These are phyloP conservation scores for Lasiosphaeria miniovina DNA, from an alignment of 495 filamentous ascomycete species.

Conservation along the genomic window DNA sequence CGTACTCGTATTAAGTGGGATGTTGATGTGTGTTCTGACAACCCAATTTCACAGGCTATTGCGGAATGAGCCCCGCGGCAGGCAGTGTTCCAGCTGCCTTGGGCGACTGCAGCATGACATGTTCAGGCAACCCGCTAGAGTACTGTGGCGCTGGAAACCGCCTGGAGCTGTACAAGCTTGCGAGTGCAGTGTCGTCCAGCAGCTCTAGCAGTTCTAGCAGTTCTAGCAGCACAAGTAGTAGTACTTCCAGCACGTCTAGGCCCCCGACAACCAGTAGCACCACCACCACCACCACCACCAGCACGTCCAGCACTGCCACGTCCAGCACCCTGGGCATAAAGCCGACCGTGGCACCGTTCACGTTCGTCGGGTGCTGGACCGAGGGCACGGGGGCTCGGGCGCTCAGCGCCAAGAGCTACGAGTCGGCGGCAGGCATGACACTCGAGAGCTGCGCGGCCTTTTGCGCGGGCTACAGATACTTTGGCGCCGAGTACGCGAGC, in stretches of 20 bases:
- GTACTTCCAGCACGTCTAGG: background rate
- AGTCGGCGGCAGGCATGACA: constrained; percentile 41
- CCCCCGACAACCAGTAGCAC: background rate
- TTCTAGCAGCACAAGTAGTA: constrained; percentile 4
- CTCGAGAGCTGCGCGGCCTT: constrained; percentile 43
- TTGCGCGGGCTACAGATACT: constrained; percentile 45
- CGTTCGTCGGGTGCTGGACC: constrained; percentile 44
- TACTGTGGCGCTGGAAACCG: constrained; percentile 45
- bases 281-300: constrained; percentile 6
- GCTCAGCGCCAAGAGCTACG: constrained; percentile 30
- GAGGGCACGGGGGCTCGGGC: constrained; percentile 40
- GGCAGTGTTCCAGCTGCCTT: constrained; percentile 27
- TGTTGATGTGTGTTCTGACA: constrained; percentile 1
- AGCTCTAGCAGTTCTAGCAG: background rate
- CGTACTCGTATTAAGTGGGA: too few relatives aligned
- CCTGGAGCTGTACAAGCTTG: constrained; percentile 36
- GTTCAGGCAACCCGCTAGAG: constrained; percentile 37
- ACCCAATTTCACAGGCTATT: constrained; percentile 26
- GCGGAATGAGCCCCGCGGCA: constrained; percentile 33
- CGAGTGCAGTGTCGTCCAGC: constrained; percentile 2
- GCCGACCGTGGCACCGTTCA: constrained; percentile 36
- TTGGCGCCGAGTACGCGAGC: constrained; percentile 45
- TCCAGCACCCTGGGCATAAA: constrained; percentile 30
- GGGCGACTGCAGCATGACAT: constrained; percentile 41
- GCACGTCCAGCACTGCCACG: constrained; percentile 26